Conservation (phyloP, 441 rosid genomes). For the Adansonia gregorii region DNA sequence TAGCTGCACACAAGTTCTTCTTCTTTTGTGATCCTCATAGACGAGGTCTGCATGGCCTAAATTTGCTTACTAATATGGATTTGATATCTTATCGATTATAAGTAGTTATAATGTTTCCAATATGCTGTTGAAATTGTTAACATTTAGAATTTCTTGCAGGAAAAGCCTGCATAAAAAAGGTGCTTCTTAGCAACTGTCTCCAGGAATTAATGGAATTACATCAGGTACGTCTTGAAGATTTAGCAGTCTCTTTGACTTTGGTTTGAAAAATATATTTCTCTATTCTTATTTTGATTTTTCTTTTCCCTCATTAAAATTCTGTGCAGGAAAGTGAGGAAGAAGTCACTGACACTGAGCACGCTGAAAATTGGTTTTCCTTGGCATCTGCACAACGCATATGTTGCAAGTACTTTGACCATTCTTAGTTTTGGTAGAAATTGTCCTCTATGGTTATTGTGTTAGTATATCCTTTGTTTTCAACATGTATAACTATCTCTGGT, state of each 20-base stretch:
- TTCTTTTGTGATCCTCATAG: constrained; percentile 98
- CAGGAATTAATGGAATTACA: constrained; percentile 99
- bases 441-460: neutral
- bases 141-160: constrained; percentile 49
- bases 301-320: constrained; percentile 28
- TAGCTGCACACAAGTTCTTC: constrained; percentile 96
- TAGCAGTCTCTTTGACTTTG: neutral
- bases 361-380: constrained; percentile 99
- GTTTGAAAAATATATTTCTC: neutral
- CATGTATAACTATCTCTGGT: neutral
- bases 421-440: neutral
- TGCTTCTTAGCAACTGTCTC: constrained; percentile 92
- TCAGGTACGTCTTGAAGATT: constrained; percentile 54
- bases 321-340: constrained; percentile 94
- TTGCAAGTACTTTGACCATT: constrained; percentile 48
- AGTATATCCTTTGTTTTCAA: neutral
- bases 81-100: neutral
- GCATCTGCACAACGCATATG: constrained; percentile 98
- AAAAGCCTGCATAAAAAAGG: constrained; percentile 96
- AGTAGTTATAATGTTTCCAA: neutral
- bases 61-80: constrained; percentile 3
- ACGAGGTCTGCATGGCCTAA: constrained; percentile 61
- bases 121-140: constrained; percentile 21
- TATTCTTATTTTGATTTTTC: neutral
- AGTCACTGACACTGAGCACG: constrained; percentile 93